These are phyloP conservation scores for Ogataea siamensis DNA, from an alignment of 805 yeast genomes.

Conservation along the genomic window DNA sequence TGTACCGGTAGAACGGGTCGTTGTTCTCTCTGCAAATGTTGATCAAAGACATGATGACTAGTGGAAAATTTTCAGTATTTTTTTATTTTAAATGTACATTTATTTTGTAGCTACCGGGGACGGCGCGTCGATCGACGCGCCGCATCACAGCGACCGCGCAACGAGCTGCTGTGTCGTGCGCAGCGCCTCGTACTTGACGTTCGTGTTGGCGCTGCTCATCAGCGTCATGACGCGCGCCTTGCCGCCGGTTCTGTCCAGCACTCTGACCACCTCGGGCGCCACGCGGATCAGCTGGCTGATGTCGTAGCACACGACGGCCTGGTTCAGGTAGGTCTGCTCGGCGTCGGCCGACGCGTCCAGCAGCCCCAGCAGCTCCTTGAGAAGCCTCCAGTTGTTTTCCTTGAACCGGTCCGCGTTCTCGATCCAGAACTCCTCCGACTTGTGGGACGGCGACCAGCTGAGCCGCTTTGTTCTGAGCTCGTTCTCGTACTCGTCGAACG, in stretches of 20 bases:
- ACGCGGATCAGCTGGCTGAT: slow-evolving; percentile 58
- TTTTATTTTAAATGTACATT: slow-evolving; percentile 7
- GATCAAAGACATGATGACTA: slow-evolving; percentile 65
- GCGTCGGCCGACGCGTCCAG: slow-evolving; percentile 38
- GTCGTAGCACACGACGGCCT: slow-evolving; percentile 69
- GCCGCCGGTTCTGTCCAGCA: slow-evolving; percentile 54
- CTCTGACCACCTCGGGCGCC: slow-evolving; percentile 57
- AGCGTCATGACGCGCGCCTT: slow-evolving; percentile 83
- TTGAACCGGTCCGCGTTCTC: slow-evolving; percentile 77
- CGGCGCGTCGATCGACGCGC: slow-evolving; percentile 7
- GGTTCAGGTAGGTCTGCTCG: slow-evolving; percentile 32
- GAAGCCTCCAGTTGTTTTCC: slow-evolving; percentile 70
- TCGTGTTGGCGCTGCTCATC: slow-evolving; percentile 76
- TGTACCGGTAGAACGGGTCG: slow-evolving; percentile 98
- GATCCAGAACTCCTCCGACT: slow-evolving; percentile 84
- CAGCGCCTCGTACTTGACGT: slow-evolving; percentile 91
- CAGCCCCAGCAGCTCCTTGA: slow-evolving; percentile 57
- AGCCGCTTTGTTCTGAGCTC: slow-evolving; percentile 79
- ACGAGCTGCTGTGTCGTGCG: slow-evolving; percentile 93
- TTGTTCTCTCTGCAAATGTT: slow-evolving; percentile 96
- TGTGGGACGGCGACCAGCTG: slow-evolving; percentile 91
- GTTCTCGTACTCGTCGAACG: slow-evolving; percentile 86
- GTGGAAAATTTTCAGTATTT: slow-evolving; percentile 6
- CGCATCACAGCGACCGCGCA: slow-evolving; percentile 68
- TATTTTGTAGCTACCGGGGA: background rate